Percentiles rank a stretch among this genome's conserved stretches.
phyloP scores from a whole-genome alignment of 768 basidiomycete species.

The Auricularia auricula-judae region DNA sequence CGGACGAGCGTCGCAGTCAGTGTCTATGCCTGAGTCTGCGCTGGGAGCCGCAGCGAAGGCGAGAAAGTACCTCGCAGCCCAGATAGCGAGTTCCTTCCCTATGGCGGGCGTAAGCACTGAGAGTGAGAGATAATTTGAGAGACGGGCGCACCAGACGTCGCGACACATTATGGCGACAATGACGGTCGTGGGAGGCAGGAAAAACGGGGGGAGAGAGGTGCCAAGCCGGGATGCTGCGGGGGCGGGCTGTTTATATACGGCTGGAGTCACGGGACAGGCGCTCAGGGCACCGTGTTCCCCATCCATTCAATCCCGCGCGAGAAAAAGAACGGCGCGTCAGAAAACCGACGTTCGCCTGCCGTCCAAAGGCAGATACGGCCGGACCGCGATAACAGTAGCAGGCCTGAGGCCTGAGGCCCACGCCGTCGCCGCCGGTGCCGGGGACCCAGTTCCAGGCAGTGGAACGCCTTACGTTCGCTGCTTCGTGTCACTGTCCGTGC shows the following conservation, averaged over 20 bases:
- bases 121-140: not conserved
- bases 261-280: not conserved
- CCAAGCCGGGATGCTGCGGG: not conserved
- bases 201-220: not conserved
- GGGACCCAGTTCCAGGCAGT: not conserved
- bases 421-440: not conserved
- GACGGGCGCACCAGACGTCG: not conserved
- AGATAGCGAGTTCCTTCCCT: not conserved
- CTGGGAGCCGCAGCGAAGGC: not conserved
- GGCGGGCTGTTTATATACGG: not conserved
- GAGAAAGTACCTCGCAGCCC: not conserved
- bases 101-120: not conserved
- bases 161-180: not conserved
- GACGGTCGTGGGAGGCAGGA: not conserved
- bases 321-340: not conserved
- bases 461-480: not conserved
- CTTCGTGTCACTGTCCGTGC: not conserved
- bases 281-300: not conserved
- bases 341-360: not conserved
- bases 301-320: slow-evolving; percentile 1
- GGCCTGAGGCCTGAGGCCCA: not conserved
- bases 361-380: not conserved
- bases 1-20: not conserved
- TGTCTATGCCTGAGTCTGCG: not conserved
- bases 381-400: not conserved